phyloP scores from a whole-genome alignment of 164 flowering plant species.

The Tetrastigma voinierianum region DNA sequence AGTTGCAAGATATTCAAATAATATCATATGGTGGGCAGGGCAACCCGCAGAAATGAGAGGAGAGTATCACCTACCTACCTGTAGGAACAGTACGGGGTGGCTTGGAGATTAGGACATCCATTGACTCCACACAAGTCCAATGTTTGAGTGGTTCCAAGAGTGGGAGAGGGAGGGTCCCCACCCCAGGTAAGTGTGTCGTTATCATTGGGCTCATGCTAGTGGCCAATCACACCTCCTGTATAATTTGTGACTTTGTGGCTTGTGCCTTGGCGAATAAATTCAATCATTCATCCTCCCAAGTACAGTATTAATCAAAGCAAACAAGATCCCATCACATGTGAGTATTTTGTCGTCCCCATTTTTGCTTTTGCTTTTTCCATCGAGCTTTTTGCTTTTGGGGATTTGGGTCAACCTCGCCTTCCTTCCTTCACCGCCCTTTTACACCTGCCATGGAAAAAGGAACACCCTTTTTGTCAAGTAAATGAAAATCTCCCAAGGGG shows the following conservation, averaged over 20 bases:
- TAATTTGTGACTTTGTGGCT: too few relatives aligned
- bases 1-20: neutral
- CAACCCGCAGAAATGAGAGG: too few relatives aligned
- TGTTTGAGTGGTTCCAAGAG: constrained; percentile 24
- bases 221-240: constrained; percentile 26
- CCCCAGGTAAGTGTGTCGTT: constrained; percentile 25
- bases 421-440: constrained; percentile 7
- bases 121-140: constrained; percentile 1
- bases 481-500: neutral
- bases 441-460: constrained; percentile 12
- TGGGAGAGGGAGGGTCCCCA: constrained; percentile 33
- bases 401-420: constrained; percentile 19
- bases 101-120: too few relatives aligned
- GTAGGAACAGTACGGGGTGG: constrained; percentile 1
- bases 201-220: constrained; percentile 25
- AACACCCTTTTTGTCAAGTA: constrained; percentile 9
- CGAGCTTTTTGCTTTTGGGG: constrained; percentile 9
- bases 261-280: constrained; percentile 24
- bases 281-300: constrained; percentile 19
- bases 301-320: constrained; percentile 22
- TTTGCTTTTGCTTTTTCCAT: constrained; percentile 21
- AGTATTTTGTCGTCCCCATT: constrained; percentile 19
- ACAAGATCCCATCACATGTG: constrained; percentile 18
- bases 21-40: too few relatives aligned
- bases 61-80: too few relatives aligned